Percentiles rank a stretch among this genome's conserved stretches.
phyloP scores from a whole-genome alignment of 129 eudicot species.

The Oenanthe sinensis region DNA sequence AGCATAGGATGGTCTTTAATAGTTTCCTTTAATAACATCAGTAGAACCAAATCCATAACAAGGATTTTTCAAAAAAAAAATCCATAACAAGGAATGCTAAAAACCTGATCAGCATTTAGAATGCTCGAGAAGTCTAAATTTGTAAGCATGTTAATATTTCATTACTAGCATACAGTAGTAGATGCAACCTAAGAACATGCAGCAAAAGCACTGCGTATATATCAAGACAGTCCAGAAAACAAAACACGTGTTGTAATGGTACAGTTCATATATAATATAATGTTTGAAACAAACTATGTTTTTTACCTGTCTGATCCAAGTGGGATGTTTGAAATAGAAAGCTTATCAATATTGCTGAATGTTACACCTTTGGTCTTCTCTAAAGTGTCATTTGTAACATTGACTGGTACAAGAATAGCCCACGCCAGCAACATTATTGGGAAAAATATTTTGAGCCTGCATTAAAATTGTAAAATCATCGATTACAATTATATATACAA shows the following conservation, averaged over 20 bases:
- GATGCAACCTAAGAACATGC: not conserved
- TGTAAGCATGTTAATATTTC: not conserved
- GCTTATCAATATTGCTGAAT: constrained; percentile 75
- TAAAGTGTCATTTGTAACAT: constrained; percentile 66
- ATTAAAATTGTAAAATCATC: constrained; percentile 10
- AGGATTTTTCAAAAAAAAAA: no score
- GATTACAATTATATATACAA: not conserved
- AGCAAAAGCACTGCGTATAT: not conserved
- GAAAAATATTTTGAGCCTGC: constrained; percentile 87
- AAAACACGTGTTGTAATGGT: not conserved
- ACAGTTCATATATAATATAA: not conserved
- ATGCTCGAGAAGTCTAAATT: not conserved
- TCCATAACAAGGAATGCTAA: not conserved
- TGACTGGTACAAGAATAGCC: constrained; percentile 77
- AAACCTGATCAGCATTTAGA: no score
- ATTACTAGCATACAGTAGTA: not conserved
- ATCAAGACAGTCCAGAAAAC: not conserved
- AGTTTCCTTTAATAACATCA: not conserved
- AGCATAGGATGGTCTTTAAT: no score
- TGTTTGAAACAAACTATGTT: not conserved
- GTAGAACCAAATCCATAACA: not conserved
- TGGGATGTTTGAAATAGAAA: constrained; percentile 86
- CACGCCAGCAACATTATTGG: constrained; percentile 71
- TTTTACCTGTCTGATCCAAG: constrained; percentile 58
- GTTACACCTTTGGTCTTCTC: constrained; percentile 19